A percentile compares a stretch with the other conserved stretches of the same genome.
These are phyloP conservation scores for Termitomyces sp. DNA, from an alignment of 768 basidiomycete genomes.

Conservation along the genomic window DNA sequence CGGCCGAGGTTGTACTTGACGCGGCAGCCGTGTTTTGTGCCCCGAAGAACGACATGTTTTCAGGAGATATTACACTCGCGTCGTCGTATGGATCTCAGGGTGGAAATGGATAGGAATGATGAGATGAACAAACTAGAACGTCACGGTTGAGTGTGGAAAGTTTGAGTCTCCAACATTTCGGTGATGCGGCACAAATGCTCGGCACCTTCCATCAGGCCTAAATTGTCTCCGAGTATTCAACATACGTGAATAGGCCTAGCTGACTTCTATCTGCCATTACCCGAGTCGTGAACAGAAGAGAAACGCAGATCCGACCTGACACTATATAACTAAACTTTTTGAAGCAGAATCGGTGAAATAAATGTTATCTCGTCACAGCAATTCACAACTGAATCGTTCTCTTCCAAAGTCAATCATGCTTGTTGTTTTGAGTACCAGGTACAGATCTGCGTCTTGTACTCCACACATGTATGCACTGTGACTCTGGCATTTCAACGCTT, in stretches of 20 bases:
- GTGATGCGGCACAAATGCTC: not conserved
- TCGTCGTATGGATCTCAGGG: not conserved
- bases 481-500: too few relatives aligned
- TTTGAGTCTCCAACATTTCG: not conserved
- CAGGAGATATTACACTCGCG: not conserved
- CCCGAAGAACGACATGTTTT: slow-evolving; percentile 14
- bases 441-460: not conserved
- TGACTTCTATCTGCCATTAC: not conserved
- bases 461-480: not conserved
- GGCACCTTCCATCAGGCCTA: not conserved
- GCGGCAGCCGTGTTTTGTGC: slow-evolving; percentile 7
- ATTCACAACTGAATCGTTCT: not conserved
- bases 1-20: slow-evolving; percentile 4
- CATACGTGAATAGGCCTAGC: not conserved
- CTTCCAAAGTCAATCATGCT: not conserved
- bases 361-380: not conserved
- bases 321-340: not conserved
- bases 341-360: not conserved
- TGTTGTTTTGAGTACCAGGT: too few relatives aligned
- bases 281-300: not conserved
- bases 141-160: slow-evolving; percentile 1
- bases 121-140: not conserved
- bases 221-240: too few relatives aligned
- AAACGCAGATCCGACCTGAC: not conserved
- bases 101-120: not conserved